A percentile compares a stretch with the other conserved stretches of the same genome.
phyloP scores from a whole-genome alignment of 2,329 filamentous ascomycete species.

The Phaeosphaeria sp. region DNA sequence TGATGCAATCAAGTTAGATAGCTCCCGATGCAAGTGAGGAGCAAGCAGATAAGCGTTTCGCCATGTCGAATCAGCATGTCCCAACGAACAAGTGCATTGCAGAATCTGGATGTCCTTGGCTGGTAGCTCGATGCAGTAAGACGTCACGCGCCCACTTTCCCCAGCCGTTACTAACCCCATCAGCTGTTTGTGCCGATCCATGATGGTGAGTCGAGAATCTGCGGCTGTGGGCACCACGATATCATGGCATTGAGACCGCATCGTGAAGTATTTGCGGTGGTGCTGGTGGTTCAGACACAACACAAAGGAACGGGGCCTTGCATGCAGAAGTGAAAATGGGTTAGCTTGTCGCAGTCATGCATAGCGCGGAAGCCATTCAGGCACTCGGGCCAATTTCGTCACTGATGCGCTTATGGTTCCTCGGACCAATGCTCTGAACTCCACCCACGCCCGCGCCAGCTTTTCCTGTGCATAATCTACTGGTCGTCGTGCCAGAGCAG shows the following conservation, averaged over 20 bases:
- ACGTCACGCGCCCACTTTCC: slow-evolving; percentile 9
- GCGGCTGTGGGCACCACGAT: neutral
- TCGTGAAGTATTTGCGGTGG: neutral
- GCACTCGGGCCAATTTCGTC: slow-evolving; percentile 9
- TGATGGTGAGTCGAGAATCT: neutral
- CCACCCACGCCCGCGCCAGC: neutral
- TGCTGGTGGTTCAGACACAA: neutral
- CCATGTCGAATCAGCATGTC: neutral
- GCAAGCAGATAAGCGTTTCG: neutral
- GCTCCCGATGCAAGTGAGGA: neutral
- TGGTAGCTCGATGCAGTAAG: slow-evolving; percentile 2
- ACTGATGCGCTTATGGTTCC: slow-evolving; percentile 3
- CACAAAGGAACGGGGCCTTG: neutral
- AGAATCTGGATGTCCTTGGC: slow-evolving; percentile 3
- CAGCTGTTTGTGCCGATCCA: neutral
- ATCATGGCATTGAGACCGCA: neutral
- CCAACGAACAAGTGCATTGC: neutral
- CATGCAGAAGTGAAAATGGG: neutral
- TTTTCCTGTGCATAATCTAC: neutral
- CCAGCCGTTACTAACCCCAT: neutral
- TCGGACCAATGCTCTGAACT: neutral
- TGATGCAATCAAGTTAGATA: neutral
- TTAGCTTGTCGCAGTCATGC: neutral
- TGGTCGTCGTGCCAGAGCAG: neutral
- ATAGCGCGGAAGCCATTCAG: neutral